Evolutionary conservation across 106 monocot genomes (phyloP).

Genomic region (Narthecium ossifragum): DNA sequence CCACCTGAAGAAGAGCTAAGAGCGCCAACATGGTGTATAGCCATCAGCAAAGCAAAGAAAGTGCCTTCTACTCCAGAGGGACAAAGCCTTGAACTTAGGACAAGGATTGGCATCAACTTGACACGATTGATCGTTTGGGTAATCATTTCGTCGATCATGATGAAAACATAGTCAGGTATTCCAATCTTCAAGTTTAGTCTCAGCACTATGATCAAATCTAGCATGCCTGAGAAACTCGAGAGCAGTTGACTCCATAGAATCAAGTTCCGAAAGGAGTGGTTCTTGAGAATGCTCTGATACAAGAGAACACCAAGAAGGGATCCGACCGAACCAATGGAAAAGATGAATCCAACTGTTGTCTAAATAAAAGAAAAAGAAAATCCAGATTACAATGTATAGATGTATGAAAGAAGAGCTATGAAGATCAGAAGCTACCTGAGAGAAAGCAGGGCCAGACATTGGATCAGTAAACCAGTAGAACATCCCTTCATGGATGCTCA

Average conservation of each 20-base stretch:
- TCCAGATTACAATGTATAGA: not conserved
- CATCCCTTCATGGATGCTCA: constrained; percentile 14
- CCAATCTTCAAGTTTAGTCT: constrained; percentile 59
- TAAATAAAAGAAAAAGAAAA: too few species aligned
- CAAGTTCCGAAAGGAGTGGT: constrained; percentile 54
- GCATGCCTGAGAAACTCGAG: constrained; percentile 61
- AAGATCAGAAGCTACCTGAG: constrained; percentile 10
- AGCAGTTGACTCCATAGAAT: constrained; percentile 63
- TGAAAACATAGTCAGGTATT: constrained; percentile 64
- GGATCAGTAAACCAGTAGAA: constrained; percentile 35
- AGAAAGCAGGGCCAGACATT: constrained; percentile 18
- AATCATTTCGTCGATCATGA: constrained; percentile 67
- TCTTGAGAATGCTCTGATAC: constrained; percentile 70
- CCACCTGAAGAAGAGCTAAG: constrained; percentile 75
- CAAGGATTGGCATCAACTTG: constrained; percentile 87
- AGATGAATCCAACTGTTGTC: constrained; percentile 52
- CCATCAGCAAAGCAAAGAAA: constrained; percentile 86
- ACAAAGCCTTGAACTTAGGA: constrained; percentile 82
- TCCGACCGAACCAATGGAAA: constrained; percentile 52
- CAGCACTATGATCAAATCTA: constrained; percentile 64
- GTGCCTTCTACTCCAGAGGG: constrained; percentile 86
- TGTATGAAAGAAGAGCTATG: not conserved
- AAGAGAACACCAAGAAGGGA: constrained; percentile 74
- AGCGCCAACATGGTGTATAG: constrained; percentile 62
- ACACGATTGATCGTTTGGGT: constrained; percentile 55